Conservation (phyloP, 352 stramenopile genomes). For the Phytophthora pinifolia region DNA sequence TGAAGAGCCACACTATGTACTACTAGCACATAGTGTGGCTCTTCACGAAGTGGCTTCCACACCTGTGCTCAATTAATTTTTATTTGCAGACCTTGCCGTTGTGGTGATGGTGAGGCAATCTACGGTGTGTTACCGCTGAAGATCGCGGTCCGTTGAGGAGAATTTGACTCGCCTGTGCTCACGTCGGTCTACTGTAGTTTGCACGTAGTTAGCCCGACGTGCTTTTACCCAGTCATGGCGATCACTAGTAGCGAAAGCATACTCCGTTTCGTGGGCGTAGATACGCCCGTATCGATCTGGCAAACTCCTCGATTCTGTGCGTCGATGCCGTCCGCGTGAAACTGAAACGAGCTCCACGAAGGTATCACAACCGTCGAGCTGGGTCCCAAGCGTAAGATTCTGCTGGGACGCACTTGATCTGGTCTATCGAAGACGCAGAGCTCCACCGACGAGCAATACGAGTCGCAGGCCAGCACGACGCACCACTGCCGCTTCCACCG, state of each 20-base stretch:
- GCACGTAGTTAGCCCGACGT: neutral
- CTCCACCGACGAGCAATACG: slow-evolving; percentile 31
- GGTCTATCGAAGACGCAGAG: slow-evolving; percentile 44
- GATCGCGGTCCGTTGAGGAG: slow-evolving; percentile 1
- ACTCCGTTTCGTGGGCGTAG: neutral
- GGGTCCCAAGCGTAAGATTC: slow-evolving; percentile 10
- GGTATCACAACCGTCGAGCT: slow-evolving; percentile 9
- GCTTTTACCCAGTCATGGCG: slow-evolving; percentile 12
- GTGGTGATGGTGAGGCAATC: slow-evolving; percentile 1
- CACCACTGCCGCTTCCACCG: slow-evolving; percentile 56
- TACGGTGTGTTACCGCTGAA: neutral
- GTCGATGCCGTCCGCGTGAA: slow-evolving; percentile 15
- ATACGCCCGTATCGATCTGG: neutral
- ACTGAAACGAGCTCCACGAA: slow-evolving; percentile 13
- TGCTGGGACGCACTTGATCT: slow-evolving; percentile 12
- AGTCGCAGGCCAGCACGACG: slow-evolving; percentile 43
- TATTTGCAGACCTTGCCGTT: no score
- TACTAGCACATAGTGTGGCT: no score
- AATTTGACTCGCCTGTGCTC: slow-evolving; percentile 7
- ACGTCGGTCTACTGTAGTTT: slow-evolving; percentile 1
- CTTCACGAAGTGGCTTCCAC: no score
- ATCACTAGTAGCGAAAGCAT: slow-evolving; percentile 16
- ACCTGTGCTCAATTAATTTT: no score
- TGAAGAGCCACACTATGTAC: no score
- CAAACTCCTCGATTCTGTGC: slow-evolving; percentile 9